These are phyloP conservation scores for Mrakia frigida DNA, from an alignment of 768 basidiomycete genomes.

Conservation along the genomic window DNA sequence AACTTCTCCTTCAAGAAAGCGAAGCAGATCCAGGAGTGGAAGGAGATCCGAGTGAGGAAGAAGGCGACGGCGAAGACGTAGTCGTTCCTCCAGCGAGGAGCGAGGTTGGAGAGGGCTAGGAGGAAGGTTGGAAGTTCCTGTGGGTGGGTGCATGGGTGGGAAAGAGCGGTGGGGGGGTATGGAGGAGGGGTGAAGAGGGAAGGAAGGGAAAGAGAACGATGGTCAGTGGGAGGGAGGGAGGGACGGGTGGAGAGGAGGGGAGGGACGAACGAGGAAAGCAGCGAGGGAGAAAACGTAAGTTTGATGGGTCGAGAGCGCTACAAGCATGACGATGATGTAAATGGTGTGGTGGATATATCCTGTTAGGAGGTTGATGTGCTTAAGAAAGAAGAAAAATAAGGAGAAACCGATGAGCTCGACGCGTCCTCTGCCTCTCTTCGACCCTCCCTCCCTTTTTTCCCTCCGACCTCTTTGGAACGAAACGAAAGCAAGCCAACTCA, in stretches of 20 bases:
- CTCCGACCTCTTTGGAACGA: no score
- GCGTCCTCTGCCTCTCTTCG: neutral
- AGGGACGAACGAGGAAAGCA: constrained; percentile 7
- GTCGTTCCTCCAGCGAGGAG: constrained; percentile 1
- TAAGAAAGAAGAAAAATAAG: neutral
- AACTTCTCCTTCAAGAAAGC: neutral
- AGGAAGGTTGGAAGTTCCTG: constrained; percentile 23
- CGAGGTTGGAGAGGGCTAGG: constrained; percentile 16
- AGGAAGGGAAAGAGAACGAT: no score
- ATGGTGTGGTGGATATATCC: constrained; percentile 7
- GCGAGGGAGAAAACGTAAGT: neutral
- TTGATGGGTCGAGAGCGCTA: neutral
- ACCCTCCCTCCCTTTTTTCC: no score
- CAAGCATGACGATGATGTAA: constrained; percentile 7
- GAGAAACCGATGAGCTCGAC: neutral
- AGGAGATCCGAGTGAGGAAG: neutral
- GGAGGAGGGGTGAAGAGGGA: no score
- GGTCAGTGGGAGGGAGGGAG: no score
- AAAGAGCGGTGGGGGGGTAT: no score
- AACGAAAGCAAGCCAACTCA: neutral
- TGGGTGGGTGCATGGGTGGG: no score
- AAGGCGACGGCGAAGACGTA: constrained; percentile 20
- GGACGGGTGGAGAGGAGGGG: no score
- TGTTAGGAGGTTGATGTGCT: constrained; percentile 16
- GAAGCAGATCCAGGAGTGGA: neutral